Evolutionary conservation across 1,284 basidiomycete species (phyloP).

Genomic region (Cystobasidium slooffiae): DNA sequence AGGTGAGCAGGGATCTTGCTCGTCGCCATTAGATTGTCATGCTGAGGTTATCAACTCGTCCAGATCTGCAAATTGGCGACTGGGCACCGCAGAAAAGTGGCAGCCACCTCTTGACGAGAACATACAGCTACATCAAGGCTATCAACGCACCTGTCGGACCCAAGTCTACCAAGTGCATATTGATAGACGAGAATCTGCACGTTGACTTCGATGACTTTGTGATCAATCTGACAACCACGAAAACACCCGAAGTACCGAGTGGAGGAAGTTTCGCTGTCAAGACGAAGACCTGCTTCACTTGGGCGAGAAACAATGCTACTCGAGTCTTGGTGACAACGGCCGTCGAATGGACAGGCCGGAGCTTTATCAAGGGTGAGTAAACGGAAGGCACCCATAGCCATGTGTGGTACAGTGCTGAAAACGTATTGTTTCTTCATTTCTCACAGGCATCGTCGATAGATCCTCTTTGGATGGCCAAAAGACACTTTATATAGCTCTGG

Average conservation of each 20-base stretch:
- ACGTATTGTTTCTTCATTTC: background rate
- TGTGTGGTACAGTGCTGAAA: background rate
- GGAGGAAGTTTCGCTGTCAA: constrained; percentile 90
- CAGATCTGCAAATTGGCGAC: constrained; percentile 89
- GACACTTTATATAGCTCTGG: constrained; percentile 81
- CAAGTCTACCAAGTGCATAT: constrained; percentile 91
- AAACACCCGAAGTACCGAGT: constrained; percentile 91
- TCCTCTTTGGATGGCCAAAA: constrained; percentile 94
- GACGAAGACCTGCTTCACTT: constrained; percentile 91
- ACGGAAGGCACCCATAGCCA: background rate
- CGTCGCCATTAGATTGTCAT: background rate
- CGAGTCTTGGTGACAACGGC: constrained; percentile 84
- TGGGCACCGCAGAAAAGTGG: constrained; percentile 72
- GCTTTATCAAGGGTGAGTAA: constrained; percentile 74
- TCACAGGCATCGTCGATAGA: constrained; percentile 84
- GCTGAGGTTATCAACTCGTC: background rate
- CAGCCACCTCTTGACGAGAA: constrained; percentile 75
- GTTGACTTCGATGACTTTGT: constrained; percentile 85
- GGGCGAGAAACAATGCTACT: constrained; percentile 79
- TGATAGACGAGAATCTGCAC: constrained; percentile 79
- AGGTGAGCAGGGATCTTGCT: constrained; percentile 61
- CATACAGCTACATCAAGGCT: constrained; percentile 95
- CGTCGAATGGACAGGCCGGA: constrained; percentile 94
- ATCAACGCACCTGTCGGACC: constrained; percentile 86
- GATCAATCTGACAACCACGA: constrained; percentile 82